These are phyloP conservation scores for Fonsecaea erecta DNA, from an alignment of 2,329 filamentous ascomycete genomes.

Conservation along the genomic window DNA sequence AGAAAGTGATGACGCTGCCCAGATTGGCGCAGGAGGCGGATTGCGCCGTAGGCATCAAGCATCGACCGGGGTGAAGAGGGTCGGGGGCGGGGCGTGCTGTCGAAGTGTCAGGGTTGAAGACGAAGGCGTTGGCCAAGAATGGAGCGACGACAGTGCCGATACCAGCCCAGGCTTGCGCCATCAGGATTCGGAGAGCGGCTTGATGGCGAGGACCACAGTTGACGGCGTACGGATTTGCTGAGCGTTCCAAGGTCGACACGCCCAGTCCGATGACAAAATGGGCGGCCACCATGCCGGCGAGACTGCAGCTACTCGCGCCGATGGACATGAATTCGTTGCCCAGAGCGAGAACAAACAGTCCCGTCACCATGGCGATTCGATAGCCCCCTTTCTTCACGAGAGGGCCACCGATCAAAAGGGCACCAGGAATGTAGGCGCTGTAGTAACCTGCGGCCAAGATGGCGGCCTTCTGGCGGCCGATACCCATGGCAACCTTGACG, in stretches of 20 bases:
- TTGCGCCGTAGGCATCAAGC: conserved; percentile 46
- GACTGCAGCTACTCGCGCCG: conserved; percentile 28
- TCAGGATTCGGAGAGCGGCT: conserved; percentile 76
- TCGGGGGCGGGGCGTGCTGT: conserved; percentile 20
- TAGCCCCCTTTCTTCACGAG: conserved; percentile 35
- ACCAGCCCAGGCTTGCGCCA: conserved; percentile 77
- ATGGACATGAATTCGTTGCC: conserved; percentile 66
- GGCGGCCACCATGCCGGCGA: conserved; percentile 34
- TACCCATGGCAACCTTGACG: conserved; percentile 36
- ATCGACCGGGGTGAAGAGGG: conserved; percentile 28
- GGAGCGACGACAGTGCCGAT: conserved; percentile 76
- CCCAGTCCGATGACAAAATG: conserved; percentile 76
- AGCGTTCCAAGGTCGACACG: conserved; percentile 74
- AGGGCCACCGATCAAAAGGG: conserved; percentile 35
- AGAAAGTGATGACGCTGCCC: conserved; percentile 74
- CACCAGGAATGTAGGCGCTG: conserved; percentile 32
- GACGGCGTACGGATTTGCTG: conserved; percentile 75
- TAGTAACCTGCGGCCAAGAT: conserved; percentile 37
- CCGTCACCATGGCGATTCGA: conserved; percentile 77
- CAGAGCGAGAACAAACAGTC: conserved; percentile 71
- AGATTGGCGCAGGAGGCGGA: conserved; percentile 52
- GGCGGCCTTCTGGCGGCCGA: conserved; percentile 33
- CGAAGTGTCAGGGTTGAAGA: conserved; percentile 59
- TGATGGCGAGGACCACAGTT: conserved; percentile 76
- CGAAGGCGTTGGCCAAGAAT: conserved; percentile 65